Percentiles rank a stretch among this genome's conserved stretches.
Conservation (phyloP, 345 rosid species). For the Chamaenerion angustifolium region DNA sequence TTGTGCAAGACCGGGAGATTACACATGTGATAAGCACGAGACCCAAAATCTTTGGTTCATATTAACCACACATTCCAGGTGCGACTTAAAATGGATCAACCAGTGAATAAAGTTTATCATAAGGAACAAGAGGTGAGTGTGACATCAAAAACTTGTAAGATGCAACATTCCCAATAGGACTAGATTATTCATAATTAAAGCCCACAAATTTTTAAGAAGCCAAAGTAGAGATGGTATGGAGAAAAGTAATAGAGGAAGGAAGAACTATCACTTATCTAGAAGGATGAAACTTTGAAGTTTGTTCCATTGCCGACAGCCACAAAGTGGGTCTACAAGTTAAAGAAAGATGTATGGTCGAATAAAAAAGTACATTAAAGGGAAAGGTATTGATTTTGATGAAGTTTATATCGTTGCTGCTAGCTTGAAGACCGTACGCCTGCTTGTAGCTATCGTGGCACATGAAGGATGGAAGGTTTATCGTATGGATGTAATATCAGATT, state of each 20-base stretch:
- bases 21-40: too few species aligned
- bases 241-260: not conserved
- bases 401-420: too few species aligned
- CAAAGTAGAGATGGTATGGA: not conserved
- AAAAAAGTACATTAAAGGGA: too few species aligned
- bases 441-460: too few species aligned
- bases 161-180: not conserved
- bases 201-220: not conserved
- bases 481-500: conserved; percentile 1
- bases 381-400: too few species aligned
- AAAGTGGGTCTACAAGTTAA: not conserved
- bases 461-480: not conserved
- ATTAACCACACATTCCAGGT: too few species aligned
- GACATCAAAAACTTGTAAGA: not conserved
- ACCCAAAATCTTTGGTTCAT: too few species aligned
- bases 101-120: too few species aligned
- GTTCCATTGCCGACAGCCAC: not conserved
- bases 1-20: too few species aligned
- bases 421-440: not conserved
- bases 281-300: not conserved
- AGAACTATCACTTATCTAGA: not conserved
- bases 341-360: too few species aligned
- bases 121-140: not conserved
- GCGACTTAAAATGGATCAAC: too few species aligned
- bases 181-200: too few species aligned